Conservation (phyloP, 1,139 yeast genomes). For the Blastobotrys proliferans region DNA sequence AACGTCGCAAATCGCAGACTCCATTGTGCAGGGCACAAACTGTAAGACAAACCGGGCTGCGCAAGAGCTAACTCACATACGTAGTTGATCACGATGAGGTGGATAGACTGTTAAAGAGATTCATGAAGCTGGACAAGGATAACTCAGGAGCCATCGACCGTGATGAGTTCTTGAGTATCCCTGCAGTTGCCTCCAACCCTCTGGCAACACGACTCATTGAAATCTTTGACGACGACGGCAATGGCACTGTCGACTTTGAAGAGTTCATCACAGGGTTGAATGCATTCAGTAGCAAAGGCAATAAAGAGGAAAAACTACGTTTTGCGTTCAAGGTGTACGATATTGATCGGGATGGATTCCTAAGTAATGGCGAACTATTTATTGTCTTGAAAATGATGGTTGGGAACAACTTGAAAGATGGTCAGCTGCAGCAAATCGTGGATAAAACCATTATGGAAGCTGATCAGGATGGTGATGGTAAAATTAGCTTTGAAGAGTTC, state of each 20-base stretch:
- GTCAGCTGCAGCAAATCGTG: constrained; percentile 89
- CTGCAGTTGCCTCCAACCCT: constrained; percentile 89
- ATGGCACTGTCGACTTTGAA: constrained; percentile 92
- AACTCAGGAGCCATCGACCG: constrained; percentile 90
- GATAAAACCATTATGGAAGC: constrained; percentile 96
- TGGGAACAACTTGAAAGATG: constrained; percentile 81
- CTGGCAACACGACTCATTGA: constrained; percentile 86
- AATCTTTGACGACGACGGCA: constrained; percentile 88
- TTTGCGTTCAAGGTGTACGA: constrained; percentile 95
- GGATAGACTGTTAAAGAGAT: constrained; percentile 83
- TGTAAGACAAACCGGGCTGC: constrained; percentile 35
- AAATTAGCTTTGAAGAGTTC: constrained; percentile 82
- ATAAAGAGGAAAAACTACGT: constrained; percentile 73
- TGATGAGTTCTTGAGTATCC: constrained; percentile 84
- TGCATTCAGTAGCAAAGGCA: constrained; percentile 86
- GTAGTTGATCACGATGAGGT: constrained; percentile 64
- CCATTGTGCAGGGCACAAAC: constrained; percentile 71
- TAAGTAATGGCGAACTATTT: constrained; percentile 92
- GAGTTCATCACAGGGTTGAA: constrained; percentile 90
- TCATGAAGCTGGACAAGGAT: constrained; percentile 92
- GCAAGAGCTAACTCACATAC: not conserved
- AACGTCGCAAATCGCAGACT: constrained; percentile 62
- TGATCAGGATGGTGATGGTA: constrained; percentile 88
- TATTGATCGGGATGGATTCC: constrained; percentile 90
- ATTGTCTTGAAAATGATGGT: constrained; percentile 96